Evolutionary conservation across 306 rosid species (phyloP), one percentile per base, ranked within the genome.

Genomic region (Senna siamea): DNA sequence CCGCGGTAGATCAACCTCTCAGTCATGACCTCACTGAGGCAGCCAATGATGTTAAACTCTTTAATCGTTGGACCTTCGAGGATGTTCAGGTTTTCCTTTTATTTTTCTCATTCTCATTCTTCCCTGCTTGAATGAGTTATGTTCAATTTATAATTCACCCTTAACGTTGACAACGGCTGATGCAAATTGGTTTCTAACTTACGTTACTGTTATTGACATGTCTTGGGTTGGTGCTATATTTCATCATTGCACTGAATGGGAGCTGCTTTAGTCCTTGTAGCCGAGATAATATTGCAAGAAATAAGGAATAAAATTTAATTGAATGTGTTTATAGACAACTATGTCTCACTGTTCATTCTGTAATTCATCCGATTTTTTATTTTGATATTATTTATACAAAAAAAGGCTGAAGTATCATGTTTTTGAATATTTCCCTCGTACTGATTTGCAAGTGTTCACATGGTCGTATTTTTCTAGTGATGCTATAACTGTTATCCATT

Each of bases 61-160:
- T 80, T 66, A 74, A 80, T 35, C 76, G 80, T 6, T 80, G 76
- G 84, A 68, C 72, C 53, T 74, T 60, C 4, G 80, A 68, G 9
- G 84, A 80, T 11, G 76, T 68, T 23, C 71, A 51, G 76, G 79
- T 80, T 69, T 43, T 4, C 5, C 5, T 40, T 40, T 38, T 19
- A 5, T 18, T 47, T 28, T 23, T 63, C 5, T 40, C 43, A 19
- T 5, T 23, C 19, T 5, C 17, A 12, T 51, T 11, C 11, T 32
- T 6, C 22, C 67, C 4, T 34, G 22, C 20, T 4, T n/a, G 0
- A 9, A 44, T 23, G 11, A 4, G 5, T 17, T 5, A n/a, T 35
- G 19, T 73, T 12, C 62, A 60, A 35, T 34, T 14, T 0, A 8
- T 15, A n/a, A 40, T 54, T 54, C 5, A 23, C 22, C 38, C 20